Percentiles rank a stretch among this genome's conserved stretches.
Conservation (phyloP, 768 basidiomycete species). For the Fibroporia radiculosa region DNA sequence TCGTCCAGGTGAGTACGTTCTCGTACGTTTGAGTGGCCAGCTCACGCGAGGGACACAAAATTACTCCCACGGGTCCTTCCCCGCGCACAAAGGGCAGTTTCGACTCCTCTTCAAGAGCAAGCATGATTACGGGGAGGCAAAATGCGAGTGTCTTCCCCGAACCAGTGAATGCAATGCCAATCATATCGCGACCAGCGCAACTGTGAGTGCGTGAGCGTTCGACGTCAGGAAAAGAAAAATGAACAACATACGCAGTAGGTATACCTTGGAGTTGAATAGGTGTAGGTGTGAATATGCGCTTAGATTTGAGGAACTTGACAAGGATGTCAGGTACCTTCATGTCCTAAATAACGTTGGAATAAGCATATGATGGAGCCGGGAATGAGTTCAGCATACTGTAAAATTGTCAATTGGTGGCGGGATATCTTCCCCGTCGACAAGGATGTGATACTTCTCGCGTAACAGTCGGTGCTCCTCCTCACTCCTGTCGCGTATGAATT, state of each 20-base stretch:
- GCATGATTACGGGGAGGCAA: constrained; percentile 96
- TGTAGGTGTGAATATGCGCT: constrained; percentile 81
- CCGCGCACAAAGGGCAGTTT: constrained; percentile 86
- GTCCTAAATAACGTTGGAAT: constrained; percentile 44
- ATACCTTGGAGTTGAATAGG: constrained; percentile 98
- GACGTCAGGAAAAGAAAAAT: constrained; percentile 4
- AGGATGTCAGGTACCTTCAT: constrained; percentile 97
- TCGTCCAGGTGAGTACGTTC: constrained; percentile 83
- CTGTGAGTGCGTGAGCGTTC: constrained; percentile 31
- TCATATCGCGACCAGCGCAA: constrained; percentile 94
- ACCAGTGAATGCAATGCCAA: constrained; percentile 98
- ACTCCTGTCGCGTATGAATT: constrained; percentile 65
- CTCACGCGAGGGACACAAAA: constrained; percentile 96
- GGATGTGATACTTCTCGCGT: constrained; percentile 88
- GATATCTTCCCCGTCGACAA: constrained; percentile 89
- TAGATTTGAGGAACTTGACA: constrained; percentile 73
- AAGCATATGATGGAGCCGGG: constrained; percentile 7
- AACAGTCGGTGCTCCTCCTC: constrained; percentile 64
- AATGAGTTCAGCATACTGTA: constrained; percentile 35
- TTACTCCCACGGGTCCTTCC: constrained; percentile 94
- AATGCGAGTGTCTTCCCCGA: constrained; percentile 99
- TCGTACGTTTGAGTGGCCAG: constrained; percentile 96
- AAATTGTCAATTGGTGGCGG: constrained; percentile 93
- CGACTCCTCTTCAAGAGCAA: constrained; percentile 87
- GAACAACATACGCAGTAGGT: constrained; percentile 77